These are phyloP conservation scores for Trichoderma gamsii DNA, from an alignment of 495 filamentous ascomycete species.

Conservation along the genomic window DNA sequence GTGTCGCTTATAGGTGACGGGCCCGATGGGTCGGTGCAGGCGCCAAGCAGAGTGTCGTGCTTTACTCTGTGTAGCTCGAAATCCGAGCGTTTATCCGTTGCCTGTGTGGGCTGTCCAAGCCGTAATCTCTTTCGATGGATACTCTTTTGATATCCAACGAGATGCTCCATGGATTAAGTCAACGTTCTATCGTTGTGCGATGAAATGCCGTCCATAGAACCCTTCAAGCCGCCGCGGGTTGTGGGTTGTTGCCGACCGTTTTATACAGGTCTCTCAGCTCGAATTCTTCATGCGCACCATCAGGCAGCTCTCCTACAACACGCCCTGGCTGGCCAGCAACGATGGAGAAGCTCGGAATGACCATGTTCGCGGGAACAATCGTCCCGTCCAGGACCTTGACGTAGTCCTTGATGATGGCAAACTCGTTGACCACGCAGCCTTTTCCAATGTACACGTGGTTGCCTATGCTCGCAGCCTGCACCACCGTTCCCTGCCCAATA, in stretches of 20 bases:
- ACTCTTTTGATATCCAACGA: too few species aligned
- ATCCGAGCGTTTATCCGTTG: too few species aligned
- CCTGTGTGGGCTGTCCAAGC: too few species aligned
- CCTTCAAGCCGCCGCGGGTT: conserved; percentile 33
- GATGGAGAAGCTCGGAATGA: conserved; percentile 81
- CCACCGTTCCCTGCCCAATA: conserved; percentile 63
- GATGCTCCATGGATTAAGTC: too few species aligned
- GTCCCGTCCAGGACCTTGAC: conserved; percentile 75
- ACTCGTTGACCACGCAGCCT: conserved; percentile 67
- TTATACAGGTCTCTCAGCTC: conserved; percentile 52
- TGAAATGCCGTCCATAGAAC: background rate
- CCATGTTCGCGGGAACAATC: conserved; percentile 79
- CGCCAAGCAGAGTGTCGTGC: too few species aligned
- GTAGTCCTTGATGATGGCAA: conserved; percentile 87
- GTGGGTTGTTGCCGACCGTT: conserved; percentile 45
- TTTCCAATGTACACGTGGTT: conserved; percentile 78
- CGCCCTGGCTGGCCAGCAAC: conserved; percentile 77
- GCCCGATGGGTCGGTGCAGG: too few species aligned
- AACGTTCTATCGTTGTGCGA: background rate
- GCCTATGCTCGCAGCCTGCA: conserved; percentile 73
- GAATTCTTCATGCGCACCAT: conserved; percentile 60
- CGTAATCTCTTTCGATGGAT: too few species aligned
- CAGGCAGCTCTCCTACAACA: conserved; percentile 79
- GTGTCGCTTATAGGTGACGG: too few species aligned
- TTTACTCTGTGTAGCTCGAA: too few species aligned